A percentile compares a stretch with the other conserved stretches of the same genome.
These are phyloP conservation scores for Talaromyces proteolyticus DNA, from an alignment of 495 filamentous ascomycete species.

Conservation along the genomic window DNA sequence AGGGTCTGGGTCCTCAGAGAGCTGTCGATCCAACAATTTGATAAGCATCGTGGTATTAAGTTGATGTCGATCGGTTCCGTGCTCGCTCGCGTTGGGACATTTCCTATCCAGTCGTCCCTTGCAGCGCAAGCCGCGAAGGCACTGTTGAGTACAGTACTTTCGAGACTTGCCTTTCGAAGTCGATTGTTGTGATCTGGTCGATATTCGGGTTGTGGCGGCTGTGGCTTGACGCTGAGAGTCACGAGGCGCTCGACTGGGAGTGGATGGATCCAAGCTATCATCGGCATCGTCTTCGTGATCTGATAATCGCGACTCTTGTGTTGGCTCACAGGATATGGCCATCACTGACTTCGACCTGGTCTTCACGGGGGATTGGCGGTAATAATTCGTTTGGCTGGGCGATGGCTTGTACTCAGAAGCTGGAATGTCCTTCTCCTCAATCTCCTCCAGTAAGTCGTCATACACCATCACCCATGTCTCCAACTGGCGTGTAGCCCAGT, in stretches of 20 bases:
- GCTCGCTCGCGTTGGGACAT: constrained; percentile 30
- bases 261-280: constrained; percentile 7
- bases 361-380: constrained; percentile 19
- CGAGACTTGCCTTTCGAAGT: constrained; percentile 19
- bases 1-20: constrained; percentile 13
- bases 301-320: constrained; percentile 2
- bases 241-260: constrained; percentile 6
- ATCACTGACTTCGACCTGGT: constrained; percentile 10
- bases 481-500: constrained; percentile 12
- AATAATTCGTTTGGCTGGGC: constrained; percentile 8
- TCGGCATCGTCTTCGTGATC: constrained; percentile 10
- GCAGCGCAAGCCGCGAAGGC: constrained; percentile 28
- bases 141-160: constrained; percentile 38
- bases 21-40: constrained; percentile 9
- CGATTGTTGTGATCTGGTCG: constrained; percentile 5
- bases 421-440: constrained; percentile 19
- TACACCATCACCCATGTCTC: constrained; percentile 31
- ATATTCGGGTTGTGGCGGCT: neutral
- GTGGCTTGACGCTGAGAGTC: constrained; percentile 3
- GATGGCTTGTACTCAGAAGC: constrained; percentile 11
- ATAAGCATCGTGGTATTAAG: constrained; percentile 7
- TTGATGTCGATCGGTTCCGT: constrained; percentile 15
- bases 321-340: constrained; percentile 5
- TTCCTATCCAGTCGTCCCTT: constrained; percentile 24
- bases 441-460: constrained; percentile 25